Conservation (phyloP, 1,284 basidiomycete genomes). For the Pseudozyma flocculosa region DNA sequence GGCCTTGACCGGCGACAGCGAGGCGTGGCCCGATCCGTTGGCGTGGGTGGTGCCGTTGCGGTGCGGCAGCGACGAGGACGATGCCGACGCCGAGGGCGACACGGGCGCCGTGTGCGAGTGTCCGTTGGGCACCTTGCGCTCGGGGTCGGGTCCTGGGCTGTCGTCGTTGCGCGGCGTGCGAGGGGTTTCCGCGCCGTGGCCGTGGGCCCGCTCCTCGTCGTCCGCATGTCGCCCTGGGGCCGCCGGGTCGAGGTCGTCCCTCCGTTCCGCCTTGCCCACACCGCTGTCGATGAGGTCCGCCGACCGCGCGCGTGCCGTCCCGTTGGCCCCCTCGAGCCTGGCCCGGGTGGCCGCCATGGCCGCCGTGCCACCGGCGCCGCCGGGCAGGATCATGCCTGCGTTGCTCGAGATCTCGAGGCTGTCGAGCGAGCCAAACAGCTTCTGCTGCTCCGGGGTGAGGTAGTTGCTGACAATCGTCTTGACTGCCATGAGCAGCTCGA, state of each 20-base stretch:
- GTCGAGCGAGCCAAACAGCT: conserved; percentile 47
- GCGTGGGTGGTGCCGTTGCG: too few species aligned
- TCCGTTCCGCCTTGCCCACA: conserved; percentile 12
- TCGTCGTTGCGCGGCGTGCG: neutral
- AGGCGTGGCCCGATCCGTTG: too few species aligned
- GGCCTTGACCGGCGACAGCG: conserved; percentile 11
- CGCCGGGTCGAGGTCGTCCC: conserved; percentile 9
- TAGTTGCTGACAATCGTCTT: conserved; percentile 45
- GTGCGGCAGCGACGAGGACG: too few species aligned
- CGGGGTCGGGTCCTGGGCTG: conserved; percentile 10
- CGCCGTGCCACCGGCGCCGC: conserved; percentile 4
- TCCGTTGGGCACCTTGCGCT: conserved; percentile 11
- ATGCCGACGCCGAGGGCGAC: conserved; percentile 12
- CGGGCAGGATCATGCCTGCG: conserved; percentile 36
- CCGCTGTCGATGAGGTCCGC: conserved; percentile 25
- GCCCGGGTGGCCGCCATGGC: conserved; percentile 1
- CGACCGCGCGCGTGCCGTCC: conserved; percentile 15
- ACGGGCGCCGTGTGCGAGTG: conserved; percentile 19
- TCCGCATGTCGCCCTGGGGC: too few species aligned
- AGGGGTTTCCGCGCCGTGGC: too few species aligned
- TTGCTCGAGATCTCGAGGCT: conserved; percentile 42
- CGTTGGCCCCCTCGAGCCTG: conserved; percentile 4
- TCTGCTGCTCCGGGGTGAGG: conserved; percentile 31
- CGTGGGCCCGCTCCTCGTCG: too few species aligned
- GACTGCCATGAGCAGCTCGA: conserved; percentile 49